A percentile compares a stretch with the other conserved stretches of the same genome.
These are phyloP conservation scores for Lumnitzera racemosa DNA, from an alignment of 345 rosid genomes.

Conservation along the genomic window DNA sequence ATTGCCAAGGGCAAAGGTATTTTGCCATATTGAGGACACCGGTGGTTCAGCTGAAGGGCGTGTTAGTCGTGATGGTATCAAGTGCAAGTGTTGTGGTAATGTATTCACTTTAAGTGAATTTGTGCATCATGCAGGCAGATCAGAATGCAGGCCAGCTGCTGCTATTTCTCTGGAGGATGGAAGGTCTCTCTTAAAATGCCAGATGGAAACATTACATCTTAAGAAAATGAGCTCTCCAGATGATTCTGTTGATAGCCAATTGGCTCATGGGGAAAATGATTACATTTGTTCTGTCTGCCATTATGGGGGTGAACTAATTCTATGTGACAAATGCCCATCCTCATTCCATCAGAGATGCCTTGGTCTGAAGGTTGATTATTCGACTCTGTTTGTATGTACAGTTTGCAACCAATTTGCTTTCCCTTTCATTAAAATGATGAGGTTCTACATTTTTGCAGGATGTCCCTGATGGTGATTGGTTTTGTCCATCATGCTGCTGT, in stretches of 20 bases:
- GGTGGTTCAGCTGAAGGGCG: slow-evolving; percentile 39
- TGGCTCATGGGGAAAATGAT: slow-evolving; percentile 37
- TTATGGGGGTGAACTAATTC: slow-evolving; percentile 65
- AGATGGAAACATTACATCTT: slow-evolving; percentile 5
- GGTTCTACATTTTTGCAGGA: slow-evolving; percentile 23
- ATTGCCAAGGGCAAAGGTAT: slow-evolving; percentile 54
- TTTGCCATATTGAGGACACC: background rate
- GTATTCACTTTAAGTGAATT: slow-evolving; percentile 42
- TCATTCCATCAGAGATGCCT: slow-evolving; percentile 70
- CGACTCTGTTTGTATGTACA: slow-evolving; percentile 5
- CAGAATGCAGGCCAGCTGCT: slow-evolving; percentile 35
- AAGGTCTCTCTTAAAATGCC: slow-evolving; percentile 55
- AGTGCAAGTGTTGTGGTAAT: slow-evolving; percentile 57
- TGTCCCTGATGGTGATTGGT: slow-evolving; percentile 84
- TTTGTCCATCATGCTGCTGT: slow-evolving; percentile 81
- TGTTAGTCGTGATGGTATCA: slow-evolving; percentile 57
- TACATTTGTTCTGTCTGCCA: slow-evolving; percentile 65
- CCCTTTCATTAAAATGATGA: background rate
- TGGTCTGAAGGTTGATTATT: slow-evolving; percentile 41
- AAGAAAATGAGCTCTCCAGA: slow-evolving; percentile 2
- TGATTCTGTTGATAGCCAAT: background rate
- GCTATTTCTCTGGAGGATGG: slow-evolving; percentile 65
- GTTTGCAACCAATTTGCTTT: background rate
- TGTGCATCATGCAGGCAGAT: slow-evolving; percentile 44
- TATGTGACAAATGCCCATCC: slow-evolving; percentile 85